Base-by-base conservation (phyloP, 495 filamentous ascomycete genomes). In the Pseudoneurospora amorphoporcata region DNA sequence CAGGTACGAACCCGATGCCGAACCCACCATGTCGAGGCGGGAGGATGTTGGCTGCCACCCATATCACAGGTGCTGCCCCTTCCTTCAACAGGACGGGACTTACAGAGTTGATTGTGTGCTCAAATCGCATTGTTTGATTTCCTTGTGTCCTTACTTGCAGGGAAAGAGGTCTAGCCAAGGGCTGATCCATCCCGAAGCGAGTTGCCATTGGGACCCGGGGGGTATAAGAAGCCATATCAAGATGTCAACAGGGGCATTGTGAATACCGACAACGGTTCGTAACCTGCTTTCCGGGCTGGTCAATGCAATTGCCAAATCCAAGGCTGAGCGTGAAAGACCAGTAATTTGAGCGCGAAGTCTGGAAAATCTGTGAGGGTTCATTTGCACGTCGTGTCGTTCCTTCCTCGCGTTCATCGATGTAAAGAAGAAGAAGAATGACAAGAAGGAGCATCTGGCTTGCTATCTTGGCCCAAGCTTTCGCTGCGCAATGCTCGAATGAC, bases 241-340 rank as follows among this genome's bases (percentile, higher is more conserved):
- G 14, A 32, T 65, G 53, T 65, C 53, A 65, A 61, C 53, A 35
- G 47, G 47, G 45, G 47, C 19, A 3, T 29, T 29, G 47, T 61
- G 29, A 32, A 61, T 61, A 61, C 53, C 29, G 14, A 65, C 29
- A 65, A 35, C 29, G 53, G 53, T 35, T 35, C 53, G 32, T 61
- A 76, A 74, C 74, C 70, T 65, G 74, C 73, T 76, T 76, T 68
- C 29, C 10, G 45, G 41, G 10, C 45, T 70, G 69, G 69, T 19
- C 65, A 70, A 43, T 70, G 9, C 7, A 12, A 10, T 14, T 45
- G n/a, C 37, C 29, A 38, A 73, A 73, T 47, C 45, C 74, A 73
- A 73, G 74, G 41, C 29, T 35, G 29, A 2, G 14, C 8, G 53
- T 1, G 0, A 37, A 35, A 35, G 7, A 17, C 29, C 7, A 29